Conservation (phyloP, 495 filamentous ascomycete genomes). For the Aspergillus ostianus region DNA sequence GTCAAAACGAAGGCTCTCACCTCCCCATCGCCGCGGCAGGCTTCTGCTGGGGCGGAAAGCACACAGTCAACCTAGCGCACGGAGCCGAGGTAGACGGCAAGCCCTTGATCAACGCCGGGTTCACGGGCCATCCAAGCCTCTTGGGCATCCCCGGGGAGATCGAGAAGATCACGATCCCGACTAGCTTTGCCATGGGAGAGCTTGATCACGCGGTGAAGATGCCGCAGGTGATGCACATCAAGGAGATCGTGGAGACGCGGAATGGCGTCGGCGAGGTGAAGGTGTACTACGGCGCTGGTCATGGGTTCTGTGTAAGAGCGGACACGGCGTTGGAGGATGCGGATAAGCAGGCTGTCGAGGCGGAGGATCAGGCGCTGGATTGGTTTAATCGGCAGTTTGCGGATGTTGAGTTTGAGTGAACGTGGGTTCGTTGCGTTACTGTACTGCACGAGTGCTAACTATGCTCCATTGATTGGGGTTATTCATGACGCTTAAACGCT, state of each 20-base stretch:
- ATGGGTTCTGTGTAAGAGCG: conserved; percentile 59
- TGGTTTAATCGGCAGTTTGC: conserved; percentile 50
- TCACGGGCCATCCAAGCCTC: conserved; percentile 55
- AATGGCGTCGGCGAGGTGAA: conserved; percentile 44
- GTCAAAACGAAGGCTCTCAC: conserved; percentile 29
- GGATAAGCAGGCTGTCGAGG: conserved; percentile 39
- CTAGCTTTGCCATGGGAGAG: conserved; percentile 56
- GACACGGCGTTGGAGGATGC: conserved; percentile 42
- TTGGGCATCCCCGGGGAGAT: conserved; percentile 55
- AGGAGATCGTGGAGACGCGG: conserved; percentile 31
- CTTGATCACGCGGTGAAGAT: conserved; percentile 33
- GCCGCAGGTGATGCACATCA: conserved; percentile 29
- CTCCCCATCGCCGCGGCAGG: conserved; percentile 48
- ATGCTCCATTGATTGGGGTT: neutral
- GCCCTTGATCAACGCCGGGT: conserved; percentile 49
- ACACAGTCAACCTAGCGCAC: conserved; percentile 42
- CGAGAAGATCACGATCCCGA: conserved; percentile 48
- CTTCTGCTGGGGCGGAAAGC: conserved; percentile 62
- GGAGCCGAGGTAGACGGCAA: conserved; percentile 27
- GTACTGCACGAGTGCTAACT: neutral
- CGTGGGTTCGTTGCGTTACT: neutral
- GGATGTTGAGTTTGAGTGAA: conserved; percentile 5
- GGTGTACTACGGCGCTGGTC: conserved; percentile 55
- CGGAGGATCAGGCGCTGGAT: conserved; percentile 53
- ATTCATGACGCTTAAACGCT: neutral